These are phyloP conservation scores for Blumeriella jaapii DNA, from an alignment of 2,329 filamentous ascomycete genomes.

Conservation along the genomic window DNA sequence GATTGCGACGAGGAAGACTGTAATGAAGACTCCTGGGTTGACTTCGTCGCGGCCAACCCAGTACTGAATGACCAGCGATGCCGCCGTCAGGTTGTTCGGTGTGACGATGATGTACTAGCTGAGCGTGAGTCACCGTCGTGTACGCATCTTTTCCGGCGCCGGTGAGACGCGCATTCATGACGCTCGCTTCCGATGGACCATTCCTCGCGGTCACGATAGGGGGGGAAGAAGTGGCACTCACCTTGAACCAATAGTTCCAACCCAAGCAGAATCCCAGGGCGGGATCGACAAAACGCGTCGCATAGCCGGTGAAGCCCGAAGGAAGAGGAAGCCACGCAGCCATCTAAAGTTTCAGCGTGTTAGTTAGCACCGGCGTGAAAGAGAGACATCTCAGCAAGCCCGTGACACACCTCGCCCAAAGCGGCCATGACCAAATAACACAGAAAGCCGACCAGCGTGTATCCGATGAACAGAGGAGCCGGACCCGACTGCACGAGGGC, in stretches of 20 bases:
- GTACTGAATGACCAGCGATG: conserved; percentile 64
- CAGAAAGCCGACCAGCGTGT: conserved; percentile 55
- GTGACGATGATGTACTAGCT: conserved; percentile 64
- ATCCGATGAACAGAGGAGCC: conserved; percentile 61
- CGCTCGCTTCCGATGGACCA: background rate
- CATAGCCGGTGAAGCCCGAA: conserved; percentile 72
- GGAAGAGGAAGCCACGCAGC: conserved; percentile 69
- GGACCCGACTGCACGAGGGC: conserved; percentile 39
- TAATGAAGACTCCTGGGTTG: conserved; percentile 72
- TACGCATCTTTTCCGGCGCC: background rate
- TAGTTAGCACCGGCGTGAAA: conserved; percentile 24
- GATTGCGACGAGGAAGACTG: conserved; percentile 54
- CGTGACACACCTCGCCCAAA: conserved; percentile 58
- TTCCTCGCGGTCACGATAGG: background rate
- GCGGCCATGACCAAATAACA: conserved; percentile 75
- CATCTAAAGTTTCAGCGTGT: conserved; percentile 38
- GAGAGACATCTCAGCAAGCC: conserved; percentile 32
- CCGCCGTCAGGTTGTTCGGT: conserved; percentile 73
- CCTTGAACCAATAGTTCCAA: conserved; percentile 25
- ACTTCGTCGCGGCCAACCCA: conserved; percentile 54
- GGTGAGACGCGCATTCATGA: background rate
- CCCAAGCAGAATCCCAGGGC: conserved; percentile 64
- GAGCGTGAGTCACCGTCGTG: background rate
- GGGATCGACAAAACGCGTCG: conserved; percentile 66
- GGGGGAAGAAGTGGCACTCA: conserved; percentile 5